Base-by-base conservation (phyloP, 352 stramenopile species). In the Phytophthora vignae region DNA sequence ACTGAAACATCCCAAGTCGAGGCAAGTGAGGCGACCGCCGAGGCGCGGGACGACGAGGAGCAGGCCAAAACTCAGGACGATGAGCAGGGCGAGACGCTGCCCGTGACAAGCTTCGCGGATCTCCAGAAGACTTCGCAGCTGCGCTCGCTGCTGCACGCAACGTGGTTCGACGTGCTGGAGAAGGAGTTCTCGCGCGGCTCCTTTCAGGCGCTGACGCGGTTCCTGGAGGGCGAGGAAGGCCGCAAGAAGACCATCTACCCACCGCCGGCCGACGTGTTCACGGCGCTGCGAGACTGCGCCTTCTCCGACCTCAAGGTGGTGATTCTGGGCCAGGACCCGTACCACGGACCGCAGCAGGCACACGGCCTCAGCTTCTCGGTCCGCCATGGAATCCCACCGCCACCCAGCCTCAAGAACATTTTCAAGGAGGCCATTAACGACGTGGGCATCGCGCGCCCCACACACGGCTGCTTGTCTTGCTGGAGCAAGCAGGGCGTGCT, bases 371-470 rank as follows among this genome's bases (percentile, higher is more conserved):
- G 85, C 42, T 98, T 98, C 76, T 98, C 92, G 3, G 98, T 99
- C 40, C 79, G 87, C 52, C 82, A 88, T 19, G 97, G 96, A 11
- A 74, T 99, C 0, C 70, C 71, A 31, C 81, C 91, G 14, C 98
- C 98, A 17, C 98, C 98, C 4, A 99, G 93, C 38, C 84, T 99
- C 33, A 88, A 90, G 49, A 99, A 99, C 79, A 99, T 99, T 62
- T 99, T 98, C 82, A 99, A 99, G 72, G 98, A 99, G 77, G 84
- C 95, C 12, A 82, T 90, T 42, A 77, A 55, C 4, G 93, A 98
- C 73, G 80, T 97, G 10, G 69, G 77, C 46, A 92, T 97, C 69
- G 48, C 62, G 17, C 81, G 76, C 15, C 97, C 96, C 11, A 76
- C 59, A 5, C 95, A 99, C 85, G 97, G 97, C 15, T 96, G 94